Evolutionary conservation across 805 yeast species (phyloP), one percentile per base, ranked within the genome.

Genomic region (Wickerhamiella australiensis): DNA sequence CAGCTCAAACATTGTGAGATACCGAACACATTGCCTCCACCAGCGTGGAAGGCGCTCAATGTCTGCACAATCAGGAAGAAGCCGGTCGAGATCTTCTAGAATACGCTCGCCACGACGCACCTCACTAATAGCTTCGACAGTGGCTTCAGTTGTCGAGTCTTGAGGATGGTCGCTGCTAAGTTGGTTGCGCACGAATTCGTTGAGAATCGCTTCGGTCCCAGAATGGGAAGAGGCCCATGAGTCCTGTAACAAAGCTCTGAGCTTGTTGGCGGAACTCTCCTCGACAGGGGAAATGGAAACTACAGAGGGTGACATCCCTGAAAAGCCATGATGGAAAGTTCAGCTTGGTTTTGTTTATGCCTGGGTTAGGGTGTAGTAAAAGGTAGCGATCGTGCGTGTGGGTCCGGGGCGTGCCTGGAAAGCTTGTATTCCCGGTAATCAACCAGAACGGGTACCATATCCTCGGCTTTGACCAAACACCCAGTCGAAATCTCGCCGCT

Each of bases 301-400:
- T 27, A 27, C 35, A 36, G 43, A 46, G 26, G 42, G 49, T 31
- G 37, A n/a, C 49, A 37, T 37, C 20, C 21, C 22, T 22, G 40
- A 22, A 23, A 27, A 26, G 11, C 20, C 45, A 13, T 7, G 15
- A 7, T 25, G 6, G 15, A 7, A 22, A 38, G 18, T 9, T 22
- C 29, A 3, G 7, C 18, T 11, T 11, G 31, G 47, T 23, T 23
- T 45, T 33, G 40, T 33, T 45, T 45, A 9, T 8, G n/a, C 36
- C 36, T 33, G 49, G 49, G 49, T 46, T 46, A 46, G 49, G 47
- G 47, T 37, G 31, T 25, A 22, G 42, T n/a, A n/a, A 37, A n/a
- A 15, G 21, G 8, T 7, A 3, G 21, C 4, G 9, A n/a, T 33
- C 20, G 18, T 33, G 8, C 9, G 20, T 33, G 38, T 33, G 38